These are phyloP conservation scores for Pythium plurisporium DNA, from an alignment of 352 stramenopile species.

Conservation along the genomic window DNA sequence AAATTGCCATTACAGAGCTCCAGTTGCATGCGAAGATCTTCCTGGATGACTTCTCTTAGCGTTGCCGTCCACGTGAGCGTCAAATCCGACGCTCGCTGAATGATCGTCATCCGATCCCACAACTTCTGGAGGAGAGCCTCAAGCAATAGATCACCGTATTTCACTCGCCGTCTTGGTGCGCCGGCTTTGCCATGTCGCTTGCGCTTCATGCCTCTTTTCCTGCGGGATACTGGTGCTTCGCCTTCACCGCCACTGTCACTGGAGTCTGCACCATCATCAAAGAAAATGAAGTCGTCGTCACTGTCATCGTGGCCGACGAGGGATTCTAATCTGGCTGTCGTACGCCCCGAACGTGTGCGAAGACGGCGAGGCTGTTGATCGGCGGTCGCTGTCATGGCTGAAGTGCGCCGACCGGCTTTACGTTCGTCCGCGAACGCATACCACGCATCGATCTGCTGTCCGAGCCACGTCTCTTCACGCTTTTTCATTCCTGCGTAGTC, in stretches of 20 bases:
- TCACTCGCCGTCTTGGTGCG: background rate
- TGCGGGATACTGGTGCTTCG: background rate
- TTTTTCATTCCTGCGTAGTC: constrained; percentile 29
- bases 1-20: constrained; percentile 13
- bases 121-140: constrained; percentile 15
- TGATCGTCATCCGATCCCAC: constrained; percentile 1
- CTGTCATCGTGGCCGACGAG: background rate
- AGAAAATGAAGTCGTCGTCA: constrained; percentile 7
- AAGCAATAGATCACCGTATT: constrained; percentile 10
- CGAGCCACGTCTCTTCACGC: constrained; percentile 54
- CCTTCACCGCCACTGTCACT: constrained; percentile 7
- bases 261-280: background rate
- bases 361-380: background rate
- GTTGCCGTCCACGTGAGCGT: constrained; percentile 4
- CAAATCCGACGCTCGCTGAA: constrained; percentile 3
- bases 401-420: background rate
- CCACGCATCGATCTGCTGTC: constrained; percentile 44
- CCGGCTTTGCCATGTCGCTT: background rate
- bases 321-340: background rate
- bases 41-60: constrained; percentile 17
- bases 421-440: constrained; percentile 16
- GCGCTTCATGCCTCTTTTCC: background rate
- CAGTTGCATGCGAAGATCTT: constrained; percentile 4
- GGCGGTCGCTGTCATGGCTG: background rate
- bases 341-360: background rate